A percentile compares a stretch with the other conserved stretches of the same genome.
These are phyloP conservation scores for Cladosporium sp. DNA, from an alignment of 2,329 filamentous ascomycete species.

Conservation along the genomic window DNA sequence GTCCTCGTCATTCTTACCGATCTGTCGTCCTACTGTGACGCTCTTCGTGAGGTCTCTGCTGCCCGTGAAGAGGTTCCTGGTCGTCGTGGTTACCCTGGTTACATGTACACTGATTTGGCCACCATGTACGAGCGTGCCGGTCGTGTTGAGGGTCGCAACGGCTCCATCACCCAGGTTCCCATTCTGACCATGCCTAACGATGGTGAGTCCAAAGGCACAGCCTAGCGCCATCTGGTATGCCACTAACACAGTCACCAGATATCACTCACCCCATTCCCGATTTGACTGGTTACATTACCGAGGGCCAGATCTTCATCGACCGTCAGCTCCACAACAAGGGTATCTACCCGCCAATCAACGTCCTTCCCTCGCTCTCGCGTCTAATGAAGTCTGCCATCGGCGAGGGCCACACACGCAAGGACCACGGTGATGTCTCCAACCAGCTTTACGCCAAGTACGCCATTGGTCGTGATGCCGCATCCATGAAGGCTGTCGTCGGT, in stretches of 20 bases:
- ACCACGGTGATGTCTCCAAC: slow-evolving; percentile 98
- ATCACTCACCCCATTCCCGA: slow-evolving; percentile 99
- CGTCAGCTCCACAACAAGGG: slow-evolving; percentile 93
- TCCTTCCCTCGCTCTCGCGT: slow-evolving; percentile 94
- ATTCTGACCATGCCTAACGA: slow-evolving; percentile 99
- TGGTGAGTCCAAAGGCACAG: slow-evolving; percentile 53
- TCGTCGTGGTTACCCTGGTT: slow-evolving; percentile 98
- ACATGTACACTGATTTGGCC: slow-evolving; percentile 99
- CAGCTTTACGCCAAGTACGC: slow-evolving; percentile 99
- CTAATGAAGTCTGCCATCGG: slow-evolving; percentile 99
- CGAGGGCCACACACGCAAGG: slow-evolving; percentile 92
- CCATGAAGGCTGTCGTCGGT: slow-evolving; percentile 99
- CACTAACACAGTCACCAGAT: slow-evolving; percentile 52
- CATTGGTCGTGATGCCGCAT: slow-evolving; percentile 95
- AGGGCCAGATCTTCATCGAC: slow-evolving; percentile 98
- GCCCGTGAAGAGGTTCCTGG: slow-evolving; percentile 98
- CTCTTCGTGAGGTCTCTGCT: slow-evolving; percentile 96
- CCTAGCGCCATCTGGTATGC: background rate
- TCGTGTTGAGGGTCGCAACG: slow-evolving; percentile 94
- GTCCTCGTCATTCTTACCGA: slow-evolving; percentile 98
- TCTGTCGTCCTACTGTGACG: slow-evolving; percentile 96
- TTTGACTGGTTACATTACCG: slow-evolving; percentile 97
- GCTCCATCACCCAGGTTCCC: slow-evolving; percentile 98
- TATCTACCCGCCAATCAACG: slow-evolving; percentile 98
- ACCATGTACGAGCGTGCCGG: slow-evolving; percentile 99